These are phyloP conservation scores for Sphaerulina musiva DNA, from an alignment of 2,329 filamentous ascomycete genomes.

Conservation along the genomic window DNA sequence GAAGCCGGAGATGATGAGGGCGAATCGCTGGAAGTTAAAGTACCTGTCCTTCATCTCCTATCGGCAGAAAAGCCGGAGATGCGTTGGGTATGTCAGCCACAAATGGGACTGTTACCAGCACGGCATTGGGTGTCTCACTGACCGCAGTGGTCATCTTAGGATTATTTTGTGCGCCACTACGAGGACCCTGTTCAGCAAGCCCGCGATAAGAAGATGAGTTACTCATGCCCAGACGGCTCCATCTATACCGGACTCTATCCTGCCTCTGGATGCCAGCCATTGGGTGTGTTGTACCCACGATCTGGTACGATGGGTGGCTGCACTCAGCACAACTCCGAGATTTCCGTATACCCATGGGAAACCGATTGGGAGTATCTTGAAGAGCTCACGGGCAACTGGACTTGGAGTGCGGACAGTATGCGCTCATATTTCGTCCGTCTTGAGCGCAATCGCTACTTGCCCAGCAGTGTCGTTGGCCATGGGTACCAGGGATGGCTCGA, in stretches of 20 bases:
- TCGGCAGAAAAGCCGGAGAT: conserved; percentile 45
- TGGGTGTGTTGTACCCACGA: conserved; percentile 55
- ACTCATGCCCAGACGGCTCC: conserved; percentile 45
- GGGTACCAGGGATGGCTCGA: conserved; percentile 53
- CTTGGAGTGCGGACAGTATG: conserved; percentile 55
- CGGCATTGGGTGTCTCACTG: background rate
- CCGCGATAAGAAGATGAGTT: conserved; percentile 54
- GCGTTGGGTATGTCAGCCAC: conserved; percentile 40
- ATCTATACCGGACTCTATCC: conserved; percentile 51
- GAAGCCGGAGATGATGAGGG: conserved; percentile 56
- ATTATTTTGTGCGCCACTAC: conserved; percentile 60
- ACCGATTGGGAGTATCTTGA: conserved; percentile 56
- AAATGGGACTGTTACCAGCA: too few species aligned
- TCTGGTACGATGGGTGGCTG: conserved; percentile 53
- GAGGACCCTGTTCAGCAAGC: conserved; percentile 48
- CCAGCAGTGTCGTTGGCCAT: conserved; percentile 41
- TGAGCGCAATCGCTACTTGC: conserved; percentile 45
- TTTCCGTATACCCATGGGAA: conserved; percentile 53
- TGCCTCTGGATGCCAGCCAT: conserved; percentile 46
- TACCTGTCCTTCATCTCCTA: conserved; percentile 51
- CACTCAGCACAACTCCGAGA: conserved; percentile 55
- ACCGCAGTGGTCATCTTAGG: conserved; percentile 19
- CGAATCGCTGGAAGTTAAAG: conserved; percentile 45
- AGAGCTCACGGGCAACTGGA: conserved; percentile 52
- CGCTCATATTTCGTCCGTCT: conserved; percentile 49